Conservation (phyloP, 163 green algal genomes). For the Chloromonas sp. region DNA sequence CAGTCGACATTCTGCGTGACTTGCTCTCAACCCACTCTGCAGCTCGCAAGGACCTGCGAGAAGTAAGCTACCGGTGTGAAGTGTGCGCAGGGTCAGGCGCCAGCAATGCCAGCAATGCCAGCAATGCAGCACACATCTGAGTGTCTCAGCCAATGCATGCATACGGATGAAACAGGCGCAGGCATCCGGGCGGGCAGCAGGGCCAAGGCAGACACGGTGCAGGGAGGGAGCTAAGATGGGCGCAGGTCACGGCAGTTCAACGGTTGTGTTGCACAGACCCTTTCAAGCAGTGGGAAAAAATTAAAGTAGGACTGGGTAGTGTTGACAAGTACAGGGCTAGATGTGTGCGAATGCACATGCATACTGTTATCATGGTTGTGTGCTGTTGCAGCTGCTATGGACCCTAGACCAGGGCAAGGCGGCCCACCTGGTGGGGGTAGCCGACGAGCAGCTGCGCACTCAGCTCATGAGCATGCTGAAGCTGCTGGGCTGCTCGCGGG, state of each 20-base stretch:
- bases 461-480: not conserved
- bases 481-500: not conserved
- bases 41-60: not conserved
- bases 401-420: not conserved
- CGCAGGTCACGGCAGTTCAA: no score
- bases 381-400: not conserved
- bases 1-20: slow-evolving; percentile 57
- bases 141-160: not conserved
- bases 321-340: no score
- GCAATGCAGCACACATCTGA: not conserved
- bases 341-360: no score
- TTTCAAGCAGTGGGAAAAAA: no score
- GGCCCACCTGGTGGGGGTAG: not conserved
- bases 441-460: not conserved
- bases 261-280: no score
- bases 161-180: not conserved
- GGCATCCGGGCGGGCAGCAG: not conserved
- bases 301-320: no score
- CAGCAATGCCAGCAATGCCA: no score
- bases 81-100: no score
- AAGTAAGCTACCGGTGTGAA: not conserved
- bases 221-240: no score
- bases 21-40: not conserved
- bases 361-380: no score
- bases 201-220: no score